Base-by-base conservation (phyloP, 1,284 basidiomycete species). In the Ustilago loliicola region DNA sequence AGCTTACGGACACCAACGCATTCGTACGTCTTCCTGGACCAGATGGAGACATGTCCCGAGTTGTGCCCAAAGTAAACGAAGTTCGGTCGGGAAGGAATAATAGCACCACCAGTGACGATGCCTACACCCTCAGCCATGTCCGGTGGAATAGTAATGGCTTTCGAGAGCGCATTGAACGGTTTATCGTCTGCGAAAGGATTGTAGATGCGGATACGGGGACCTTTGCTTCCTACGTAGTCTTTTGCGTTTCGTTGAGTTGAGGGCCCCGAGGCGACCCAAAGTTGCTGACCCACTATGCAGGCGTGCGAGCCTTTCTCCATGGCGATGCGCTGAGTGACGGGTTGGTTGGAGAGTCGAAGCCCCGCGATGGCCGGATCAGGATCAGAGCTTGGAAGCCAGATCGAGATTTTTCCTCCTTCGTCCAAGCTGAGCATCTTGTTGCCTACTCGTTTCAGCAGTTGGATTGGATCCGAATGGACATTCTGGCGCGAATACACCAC, bases 61-160 rank as follows among this genome's bases (percentile, higher is more conserved):
- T 98, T 96, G 82, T 99, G 96, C 0, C 93, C 95, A n/a, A 99
- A 88, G 81, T 92, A 98, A 32, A 94, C 92, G 21, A 88, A 87
- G 1, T 90, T 88, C 0, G 92, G 91, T 11, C 90, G 88, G 0
- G 91, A 89, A 0, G 93, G 92, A 6, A 98, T 87, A 27, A 94
- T 88, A 0, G 95, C 91, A 0, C 92, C 94, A 30, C 91, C 91
- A 0, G 93, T 94, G 15, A 97, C 93, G 0, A 92, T 89, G 1
- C 96, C 96, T 54, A 93, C 88, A 70, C 90, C 88, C 78, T 93
- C 70, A 9, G 91, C 25, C 86, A 88, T 3, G 90, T 91, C 59
- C 90, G 85, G 25, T 0, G 80, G 73, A n/a, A 84, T 71, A 13
- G 40, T 54, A 9, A 70, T 47, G 5, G 83, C 81, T 52, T 79